Percentiles rank a stretch among this genome's conserved stretches.
Evolutionary conservation across 108 stramenopile species (phyloP).

Genomic region (Aurantiochytrium sp.): DNA sequence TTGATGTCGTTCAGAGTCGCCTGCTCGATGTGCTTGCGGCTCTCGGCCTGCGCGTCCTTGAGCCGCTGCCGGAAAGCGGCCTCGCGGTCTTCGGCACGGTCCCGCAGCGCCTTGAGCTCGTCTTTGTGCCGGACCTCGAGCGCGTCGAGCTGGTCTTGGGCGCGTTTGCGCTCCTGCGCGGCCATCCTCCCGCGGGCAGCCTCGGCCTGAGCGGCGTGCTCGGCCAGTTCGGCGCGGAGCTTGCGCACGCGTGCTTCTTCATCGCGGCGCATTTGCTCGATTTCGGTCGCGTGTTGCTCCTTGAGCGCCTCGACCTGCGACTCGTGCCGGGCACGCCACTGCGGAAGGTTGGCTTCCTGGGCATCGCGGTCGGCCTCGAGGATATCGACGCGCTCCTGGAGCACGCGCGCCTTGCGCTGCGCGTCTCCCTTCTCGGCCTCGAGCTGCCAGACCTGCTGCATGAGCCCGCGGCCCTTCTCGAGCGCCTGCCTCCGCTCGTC

Average conservation of each 20-base stretch:
- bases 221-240: neutral
- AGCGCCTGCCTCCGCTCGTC: neutral
- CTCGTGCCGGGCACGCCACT: neutral
- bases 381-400: neutral
- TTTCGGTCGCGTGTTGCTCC: neutral
- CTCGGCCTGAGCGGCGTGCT: neutral
- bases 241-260: neutral
- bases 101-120: neutral
- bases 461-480: neutral
- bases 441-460: neutral
- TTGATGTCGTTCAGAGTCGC: neutral
- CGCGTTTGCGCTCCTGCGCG: neutral
- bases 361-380: neutral
- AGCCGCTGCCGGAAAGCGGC: neutral
- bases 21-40: neutral
- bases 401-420: neutral
- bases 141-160: neutral
- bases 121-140: neutral
- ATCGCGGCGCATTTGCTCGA: neutral
- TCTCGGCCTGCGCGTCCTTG: neutral
- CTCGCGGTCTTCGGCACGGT: neutral
- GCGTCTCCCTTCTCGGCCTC: neutral
- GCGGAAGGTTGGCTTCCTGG: neutral
- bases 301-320: neutral
- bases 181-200: neutral